A percentile compares a stretch with the other conserved stretches of the same genome.
These are phyloP conservation scores for Lactarius indigo DNA, from an alignment of 768 basidiomycete species.

Conservation along the genomic window DNA sequence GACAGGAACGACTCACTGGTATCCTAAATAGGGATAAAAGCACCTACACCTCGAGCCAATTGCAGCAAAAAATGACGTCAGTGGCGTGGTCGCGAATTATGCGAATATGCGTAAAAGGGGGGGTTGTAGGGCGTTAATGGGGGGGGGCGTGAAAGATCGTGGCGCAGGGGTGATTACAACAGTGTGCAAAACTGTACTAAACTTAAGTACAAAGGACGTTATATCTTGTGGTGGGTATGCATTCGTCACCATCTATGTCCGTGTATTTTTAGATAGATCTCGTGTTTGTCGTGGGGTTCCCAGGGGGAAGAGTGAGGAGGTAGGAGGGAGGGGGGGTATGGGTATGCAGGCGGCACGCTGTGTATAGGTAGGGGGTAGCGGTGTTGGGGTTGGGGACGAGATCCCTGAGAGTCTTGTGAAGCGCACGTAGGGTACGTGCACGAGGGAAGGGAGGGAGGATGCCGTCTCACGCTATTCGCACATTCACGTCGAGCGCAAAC, in stretches of 20 bases:
- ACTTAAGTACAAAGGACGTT: slow-evolving; percentile 16
- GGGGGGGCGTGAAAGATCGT: slow-evolving; percentile 6
- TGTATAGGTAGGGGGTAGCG: not conserved
- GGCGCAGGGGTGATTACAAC: slow-evolving; percentile 7
- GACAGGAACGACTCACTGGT: not conserved
- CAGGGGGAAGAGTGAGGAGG: not conserved
- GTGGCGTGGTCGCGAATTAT: not conserved
- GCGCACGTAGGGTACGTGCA: not conserved
- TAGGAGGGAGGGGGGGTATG: not conserved
- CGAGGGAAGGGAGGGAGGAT: not conserved
- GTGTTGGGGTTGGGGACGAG: not conserved
- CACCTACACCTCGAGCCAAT: not conserved
- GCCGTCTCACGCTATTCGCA: slow-evolving; percentile 5
- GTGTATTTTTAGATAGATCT: not conserved
- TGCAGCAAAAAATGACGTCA: slow-evolving; percentile 5
- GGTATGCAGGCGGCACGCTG: not conserved
- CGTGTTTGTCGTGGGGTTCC: slow-evolving; percentile 4
- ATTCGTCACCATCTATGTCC: not conserved
- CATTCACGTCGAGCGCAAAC: slow-evolving; percentile 14
- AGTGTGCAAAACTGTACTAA: slow-evolving; percentile 11
- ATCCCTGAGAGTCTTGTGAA: not conserved
- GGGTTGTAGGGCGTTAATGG: not conserved
- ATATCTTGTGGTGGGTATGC: not conserved
- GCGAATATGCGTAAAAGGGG: slow-evolving; percentile 2
- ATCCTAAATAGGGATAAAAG: not conserved